phyloP scores from a whole-genome alignment of 129 eudicot species.

The Daucus carota region DNA sequence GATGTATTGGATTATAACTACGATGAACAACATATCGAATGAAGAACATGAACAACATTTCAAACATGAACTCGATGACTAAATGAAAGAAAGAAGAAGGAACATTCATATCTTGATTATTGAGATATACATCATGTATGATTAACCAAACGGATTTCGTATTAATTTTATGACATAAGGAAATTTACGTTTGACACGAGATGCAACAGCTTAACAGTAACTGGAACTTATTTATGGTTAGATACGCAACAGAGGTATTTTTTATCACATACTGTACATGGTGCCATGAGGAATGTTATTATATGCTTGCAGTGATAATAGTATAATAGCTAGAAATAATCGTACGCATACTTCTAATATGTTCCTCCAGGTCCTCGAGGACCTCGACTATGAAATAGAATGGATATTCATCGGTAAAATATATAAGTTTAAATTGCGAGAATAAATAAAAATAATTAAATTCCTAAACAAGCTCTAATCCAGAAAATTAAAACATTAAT shows the following conservation, averaged over 20 bases:
- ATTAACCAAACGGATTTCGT: too few species aligned
- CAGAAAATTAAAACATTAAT: neutral
- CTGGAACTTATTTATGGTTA: neutral
- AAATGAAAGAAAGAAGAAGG: neutral
- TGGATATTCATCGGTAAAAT: too few species aligned
- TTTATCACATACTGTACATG: neutral
- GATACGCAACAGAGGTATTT: neutral
- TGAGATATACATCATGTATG: neutral
- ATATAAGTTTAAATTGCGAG: too few species aligned
- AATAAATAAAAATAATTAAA: too few species aligned
- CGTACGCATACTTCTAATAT: slow-evolving; percentile 1
- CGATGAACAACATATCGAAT: too few species aligned
- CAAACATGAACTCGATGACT: too few species aligned
- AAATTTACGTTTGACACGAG: neutral
- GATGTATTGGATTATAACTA: too few species aligned
- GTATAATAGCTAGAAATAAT: neutral
- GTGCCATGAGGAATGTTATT: neutral
- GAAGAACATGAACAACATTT: too few species aligned
- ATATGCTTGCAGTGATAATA: neutral
- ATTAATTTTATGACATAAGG: neutral
- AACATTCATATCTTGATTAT: neutral
- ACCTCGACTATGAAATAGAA: neutral
- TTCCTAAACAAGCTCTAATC: neutral
- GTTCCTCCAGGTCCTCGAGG: neutral
- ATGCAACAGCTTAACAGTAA: neutral